phyloP scores from a whole-genome alignment of 371 early-diverging fungal species.

The Actinomortierella wolfii region DNA sequence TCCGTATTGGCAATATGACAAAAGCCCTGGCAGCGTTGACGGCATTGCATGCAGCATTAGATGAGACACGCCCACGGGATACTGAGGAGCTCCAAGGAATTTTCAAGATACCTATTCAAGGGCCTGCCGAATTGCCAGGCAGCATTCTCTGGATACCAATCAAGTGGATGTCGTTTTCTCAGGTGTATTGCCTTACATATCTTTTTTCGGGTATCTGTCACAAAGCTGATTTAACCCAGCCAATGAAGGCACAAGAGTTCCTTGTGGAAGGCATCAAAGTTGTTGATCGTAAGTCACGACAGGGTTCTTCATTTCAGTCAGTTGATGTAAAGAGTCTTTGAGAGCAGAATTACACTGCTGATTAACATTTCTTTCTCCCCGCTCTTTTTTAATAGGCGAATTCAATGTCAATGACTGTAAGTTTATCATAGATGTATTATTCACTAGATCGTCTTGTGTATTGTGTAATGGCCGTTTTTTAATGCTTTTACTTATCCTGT shows the following conservation, averaged over 20 bases:
- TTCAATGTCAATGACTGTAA: conserved; percentile 37
- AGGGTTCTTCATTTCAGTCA: no score
- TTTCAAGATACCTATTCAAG: conserved; percentile 15
- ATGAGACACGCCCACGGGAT: conserved; percentile 29
- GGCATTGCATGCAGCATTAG: conserved; percentile 21
- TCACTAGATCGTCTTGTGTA: neutral
- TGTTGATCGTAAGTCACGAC: conserved; percentile 28
- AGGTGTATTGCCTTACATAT: conserved; percentile 40
- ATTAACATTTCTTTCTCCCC: no score
- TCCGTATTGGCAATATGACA: conserved; percentile 20
- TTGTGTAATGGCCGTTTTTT: neutral
- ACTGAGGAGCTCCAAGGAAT: conserved; percentile 31
- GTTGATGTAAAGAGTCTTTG: no score
- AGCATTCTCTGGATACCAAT: conserved; percentile 12
- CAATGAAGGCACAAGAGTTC: conserved; percentile 29
- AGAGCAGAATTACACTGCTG: no score
- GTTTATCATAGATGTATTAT: neutral
- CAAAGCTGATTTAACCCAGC: conserved; percentile 41
- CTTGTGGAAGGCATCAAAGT: conserved; percentile 42
- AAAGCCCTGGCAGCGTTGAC: conserved; percentile 23
- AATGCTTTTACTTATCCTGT: neutral
- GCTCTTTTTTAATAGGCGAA: no score
- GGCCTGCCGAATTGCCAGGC: neutral
- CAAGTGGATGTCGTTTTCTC: conserved; percentile 44
- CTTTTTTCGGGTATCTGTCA: conserved; percentile 38